A percentile compares a stretch with the other conserved stretches of the same genome.
Evolutionary conservation across 495 filamentous ascomycete genomes (phyloP).

Genomic region (Neurospora intermedia): DNA sequence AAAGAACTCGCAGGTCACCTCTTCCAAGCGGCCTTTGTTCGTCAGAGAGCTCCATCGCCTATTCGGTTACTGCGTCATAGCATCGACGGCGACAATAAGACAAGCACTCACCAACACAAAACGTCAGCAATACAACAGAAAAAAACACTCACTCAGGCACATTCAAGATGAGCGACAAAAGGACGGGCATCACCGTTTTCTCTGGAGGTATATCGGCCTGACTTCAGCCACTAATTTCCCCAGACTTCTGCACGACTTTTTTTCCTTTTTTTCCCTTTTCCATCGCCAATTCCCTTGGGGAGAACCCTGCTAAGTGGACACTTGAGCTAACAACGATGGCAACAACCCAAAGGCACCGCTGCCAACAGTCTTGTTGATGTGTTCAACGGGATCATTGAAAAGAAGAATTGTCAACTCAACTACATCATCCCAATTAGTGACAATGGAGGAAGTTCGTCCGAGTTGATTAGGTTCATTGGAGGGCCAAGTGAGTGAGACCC

Average conservation of each 20-base stretch:
- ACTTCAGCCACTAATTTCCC: not conserved
- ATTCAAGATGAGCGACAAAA: not conserved
- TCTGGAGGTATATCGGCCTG: constrained; percentile 15
- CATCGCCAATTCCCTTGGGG: not conserved
- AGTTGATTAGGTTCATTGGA: constrained; percentile 85
- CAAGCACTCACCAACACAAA: not conserved
- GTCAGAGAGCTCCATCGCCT: not conserved
- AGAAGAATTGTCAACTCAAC: constrained; percentile 56
- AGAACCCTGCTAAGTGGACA: not conserved
- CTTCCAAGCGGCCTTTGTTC: not conserved
- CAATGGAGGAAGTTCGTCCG: constrained; percentile 86
- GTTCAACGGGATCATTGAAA: constrained; percentile 63
- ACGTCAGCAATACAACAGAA: not conserved
- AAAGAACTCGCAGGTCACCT: not conserved
- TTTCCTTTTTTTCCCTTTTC: not conserved
- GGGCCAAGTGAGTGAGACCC: constrained; percentile 47
- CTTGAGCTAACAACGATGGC: not conserved
- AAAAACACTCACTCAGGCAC: not conserved
- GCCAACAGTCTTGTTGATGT: constrained; percentile 92
- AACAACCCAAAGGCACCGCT: constrained; percentile 54
- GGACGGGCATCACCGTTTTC: constrained; percentile 18
- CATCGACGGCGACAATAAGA: constrained; percentile 4
- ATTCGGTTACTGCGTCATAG: not conserved
- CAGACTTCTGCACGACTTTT: not conserved
- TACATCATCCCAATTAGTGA: constrained; percentile 92